These are phyloP conservation scores for Rhizophagus sp. DNA, from an alignment of 192 early-diverging fungal genomes.

Conservation along the genomic window DNA sequence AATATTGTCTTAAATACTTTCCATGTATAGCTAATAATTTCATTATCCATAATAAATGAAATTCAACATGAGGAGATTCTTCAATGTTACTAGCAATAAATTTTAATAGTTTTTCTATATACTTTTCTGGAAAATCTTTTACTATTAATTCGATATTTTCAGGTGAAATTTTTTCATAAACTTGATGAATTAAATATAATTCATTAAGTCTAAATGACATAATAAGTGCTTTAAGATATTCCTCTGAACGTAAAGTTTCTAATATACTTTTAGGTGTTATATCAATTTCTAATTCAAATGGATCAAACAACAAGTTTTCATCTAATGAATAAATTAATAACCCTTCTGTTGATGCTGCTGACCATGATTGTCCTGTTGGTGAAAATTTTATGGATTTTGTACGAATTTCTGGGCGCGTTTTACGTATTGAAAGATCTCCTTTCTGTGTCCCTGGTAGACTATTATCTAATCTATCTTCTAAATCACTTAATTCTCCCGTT, in stretches of 20 bases:
- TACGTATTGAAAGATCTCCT: constrained; percentile 82
- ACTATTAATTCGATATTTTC: constrained; percentile 73
- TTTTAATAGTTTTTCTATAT: constrained; percentile 80
- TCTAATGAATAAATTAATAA: constrained; percentile 95
- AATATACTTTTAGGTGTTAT: constrained; percentile 89
- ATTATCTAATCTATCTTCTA: constrained; percentile 79
- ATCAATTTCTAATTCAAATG: constrained; percentile 96
- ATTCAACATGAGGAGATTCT: constrained; percentile 80
- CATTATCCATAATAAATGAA: constrained; percentile 82
- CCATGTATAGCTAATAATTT: constrained; percentile 78
- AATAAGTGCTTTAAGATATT: constrained; percentile 86
- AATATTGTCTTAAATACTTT: constrained; percentile 66
- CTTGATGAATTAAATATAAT: constrained; percentile 66
- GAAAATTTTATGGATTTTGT: constrained; percentile 88
- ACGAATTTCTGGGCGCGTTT: constrained; percentile 77
- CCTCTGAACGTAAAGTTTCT: constrained; percentile 70
- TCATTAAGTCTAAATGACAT: constrained; percentile 97
- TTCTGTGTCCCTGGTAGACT: constrained; percentile 85
- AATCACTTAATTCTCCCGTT: constrained; percentile 80
- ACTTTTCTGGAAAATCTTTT: constrained; percentile 83
- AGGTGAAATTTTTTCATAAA: constrained; percentile 81
- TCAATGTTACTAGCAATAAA: constrained; percentile 85
- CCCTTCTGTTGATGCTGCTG: constrained; percentile 94
- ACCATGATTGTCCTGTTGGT: constrained; percentile 94
- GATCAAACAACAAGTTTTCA: constrained; percentile 91